Evolutionary conservation across 352 stramenopile genomes (phyloP).

Genomic region (Globisporangium canariense): DNA sequence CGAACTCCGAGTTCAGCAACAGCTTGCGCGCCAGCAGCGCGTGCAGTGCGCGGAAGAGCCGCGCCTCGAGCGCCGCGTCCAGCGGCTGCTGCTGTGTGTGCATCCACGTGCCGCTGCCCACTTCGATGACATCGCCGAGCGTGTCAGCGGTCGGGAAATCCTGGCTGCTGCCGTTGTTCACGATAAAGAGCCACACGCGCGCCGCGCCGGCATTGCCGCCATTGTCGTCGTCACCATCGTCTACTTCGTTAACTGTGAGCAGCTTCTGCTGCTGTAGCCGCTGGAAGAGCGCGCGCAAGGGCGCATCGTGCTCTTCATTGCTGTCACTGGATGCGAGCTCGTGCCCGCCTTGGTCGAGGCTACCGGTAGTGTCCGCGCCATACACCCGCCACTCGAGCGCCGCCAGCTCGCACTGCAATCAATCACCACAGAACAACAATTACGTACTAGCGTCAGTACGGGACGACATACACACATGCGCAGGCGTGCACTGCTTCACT

Average conservation of each 20-base stretch:
- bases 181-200: constrained; percentile 52
- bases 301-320: constrained; percentile 16
- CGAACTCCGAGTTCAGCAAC: constrained; percentile 41
- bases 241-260: constrained; percentile 26
- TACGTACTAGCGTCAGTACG: neutral
- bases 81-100: constrained; percentile 6
- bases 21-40: constrained; percentile 27
- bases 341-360: neutral
- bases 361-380: constrained; percentile 6
- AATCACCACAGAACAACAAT: constrained; percentile 5
- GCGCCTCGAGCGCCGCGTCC: constrained; percentile 20
- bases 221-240: neutral
- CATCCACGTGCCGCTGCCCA: constrained; percentile 25
- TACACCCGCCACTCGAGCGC: constrained; percentile 59
- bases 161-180: constrained; percentile 32
- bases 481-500: too few relatives aligned
- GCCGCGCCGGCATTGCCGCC: neutral
- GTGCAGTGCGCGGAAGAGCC: constrained; percentile 44
- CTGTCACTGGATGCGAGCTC: neutral
- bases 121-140: constrained; percentile 25
- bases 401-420: constrained; percentile 36
- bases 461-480: neutral
- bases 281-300: constrained; percentile 25
- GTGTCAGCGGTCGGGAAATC: constrained; percentile 20
- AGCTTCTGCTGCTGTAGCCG: constrained; percentile 39